Percentiles rank a stretch among this genome's conserved stretches.
phyloP scores from a whole-genome alignment of 257 asterid genomes.

The Solanum clarkiae region DNA sequence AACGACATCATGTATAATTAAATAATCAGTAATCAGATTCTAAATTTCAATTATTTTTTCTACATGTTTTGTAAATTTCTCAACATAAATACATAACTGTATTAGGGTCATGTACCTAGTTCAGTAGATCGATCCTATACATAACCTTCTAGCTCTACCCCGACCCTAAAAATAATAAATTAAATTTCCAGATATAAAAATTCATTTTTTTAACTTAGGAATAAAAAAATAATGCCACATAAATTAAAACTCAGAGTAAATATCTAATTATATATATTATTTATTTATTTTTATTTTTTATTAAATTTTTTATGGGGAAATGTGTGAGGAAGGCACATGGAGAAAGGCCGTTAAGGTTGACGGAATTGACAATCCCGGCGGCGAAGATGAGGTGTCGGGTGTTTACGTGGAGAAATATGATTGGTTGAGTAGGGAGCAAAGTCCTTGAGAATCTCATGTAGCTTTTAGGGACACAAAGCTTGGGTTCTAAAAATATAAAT shows the following conservation, averaged over 20 bases:
- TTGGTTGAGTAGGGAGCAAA: conserved; percentile 40
- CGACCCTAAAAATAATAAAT: not conserved
- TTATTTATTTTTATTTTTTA: not conserved
- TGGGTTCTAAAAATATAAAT: not conserved
- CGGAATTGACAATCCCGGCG: conserved; percentile 37
- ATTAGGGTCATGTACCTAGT: not conserved
- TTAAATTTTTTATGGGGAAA: not conserved
- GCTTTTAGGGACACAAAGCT: conserved; percentile 16
- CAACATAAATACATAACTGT: not conserved
- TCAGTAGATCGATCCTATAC: not conserved
- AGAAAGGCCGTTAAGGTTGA: conserved; percentile 26
- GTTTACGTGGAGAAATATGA: conserved; percentile 22
- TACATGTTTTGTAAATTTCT: not conserved
- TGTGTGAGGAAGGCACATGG: conserved; percentile 2
- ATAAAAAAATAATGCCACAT: not conserved
- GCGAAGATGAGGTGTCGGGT: conserved; percentile 57
- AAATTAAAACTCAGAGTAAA: not conserved
- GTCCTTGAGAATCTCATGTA: conserved; percentile 18
- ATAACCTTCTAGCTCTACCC: not conserved
- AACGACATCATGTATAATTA: not conserved
- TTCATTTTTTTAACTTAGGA: not conserved
- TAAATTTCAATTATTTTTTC: no score
- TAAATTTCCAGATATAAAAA: not conserved
- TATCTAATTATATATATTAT: not conserved
- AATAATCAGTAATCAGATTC: no score